Percentiles rank a stretch among this genome's conserved stretches.
These are phyloP conservation scores for Heterobasidion annosum DNA, from an alignment of 1,284 basidiomycete genomes.

Conservation along the genomic window DNA sequence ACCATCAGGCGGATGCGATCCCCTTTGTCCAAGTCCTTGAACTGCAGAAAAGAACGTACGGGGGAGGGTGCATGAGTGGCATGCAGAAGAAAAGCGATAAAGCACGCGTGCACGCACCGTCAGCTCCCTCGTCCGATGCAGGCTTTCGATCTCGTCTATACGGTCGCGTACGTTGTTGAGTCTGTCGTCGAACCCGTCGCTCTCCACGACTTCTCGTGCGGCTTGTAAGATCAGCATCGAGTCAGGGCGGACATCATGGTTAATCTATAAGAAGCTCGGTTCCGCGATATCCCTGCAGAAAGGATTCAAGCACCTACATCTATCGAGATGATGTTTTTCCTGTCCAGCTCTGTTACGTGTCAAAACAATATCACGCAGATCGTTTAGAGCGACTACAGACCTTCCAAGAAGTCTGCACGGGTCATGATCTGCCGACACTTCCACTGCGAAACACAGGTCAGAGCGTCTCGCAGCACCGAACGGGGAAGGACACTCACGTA, in stretches of 20 bases:
- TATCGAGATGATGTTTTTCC: constrained; percentile 65
- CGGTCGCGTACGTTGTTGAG: constrained; percentile 63
- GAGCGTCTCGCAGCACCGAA: constrained; percentile 7
- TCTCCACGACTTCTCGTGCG: constrained; percentile 57
- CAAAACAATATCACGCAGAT: background rate
- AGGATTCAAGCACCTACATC: constrained; percentile 41
- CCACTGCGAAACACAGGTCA: constrained; percentile 27
- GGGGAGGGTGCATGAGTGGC: background rate
- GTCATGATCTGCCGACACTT: constrained; percentile 75
- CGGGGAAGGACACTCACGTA: constrained; percentile 33
- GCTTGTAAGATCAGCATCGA: constrained; percentile 68
- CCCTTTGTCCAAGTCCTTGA: constrained; percentile 54
- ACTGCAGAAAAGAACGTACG: constrained; percentile 26
- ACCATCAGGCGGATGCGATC: constrained; percentile 50
- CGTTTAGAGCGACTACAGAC: constrained; percentile 19
- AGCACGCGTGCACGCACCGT: constrained; percentile 35
- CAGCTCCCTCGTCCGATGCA: constrained; percentile 63
- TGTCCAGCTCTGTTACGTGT: constrained; percentile 41
- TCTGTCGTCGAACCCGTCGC: constrained; percentile 65
- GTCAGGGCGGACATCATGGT: constrained; percentile 74
- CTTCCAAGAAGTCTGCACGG: constrained; percentile 71
- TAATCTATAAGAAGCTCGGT: constrained; percentile 31
- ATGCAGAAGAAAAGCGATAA: background rate
- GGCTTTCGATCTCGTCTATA: constrained; percentile 67
- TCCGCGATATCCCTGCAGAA: background rate